phyloP scores from a whole-genome alignment of 192 early-diverging fungal genomes.

The Coemansia sp. region DNA sequence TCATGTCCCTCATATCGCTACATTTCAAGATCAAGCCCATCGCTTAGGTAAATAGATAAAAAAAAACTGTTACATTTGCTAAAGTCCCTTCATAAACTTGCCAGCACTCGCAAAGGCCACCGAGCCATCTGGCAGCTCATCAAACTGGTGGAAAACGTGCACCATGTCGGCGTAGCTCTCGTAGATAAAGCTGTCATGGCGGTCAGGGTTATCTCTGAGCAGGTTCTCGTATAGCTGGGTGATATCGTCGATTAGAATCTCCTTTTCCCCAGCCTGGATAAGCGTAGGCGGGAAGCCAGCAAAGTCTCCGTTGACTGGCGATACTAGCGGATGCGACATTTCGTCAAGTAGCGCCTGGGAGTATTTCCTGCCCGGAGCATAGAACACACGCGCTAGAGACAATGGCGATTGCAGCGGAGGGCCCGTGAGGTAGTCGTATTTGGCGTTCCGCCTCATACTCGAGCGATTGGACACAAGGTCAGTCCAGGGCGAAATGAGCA shows the following conservation, averaged over 20 bases:
- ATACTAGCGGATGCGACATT: slow-evolving; percentile 43
- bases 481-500: slow-evolving; percentile 60
- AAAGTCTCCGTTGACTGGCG: slow-evolving; percentile 46
- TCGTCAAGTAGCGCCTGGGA: slow-evolving; percentile 26
- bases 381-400: slow-evolving; percentile 27
- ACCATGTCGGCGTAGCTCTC: slow-evolving; percentile 51
- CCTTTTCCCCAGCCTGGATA: slow-evolving; percentile 46
- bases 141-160: slow-evolving; percentile 51
- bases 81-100: slow-evolving; percentile 32
- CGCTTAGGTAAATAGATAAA: slow-evolving; percentile 10
- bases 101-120: slow-evolving; percentile 26
- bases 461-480: slow-evolving; percentile 23
- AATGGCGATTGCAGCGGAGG: slow-evolving; percentile 24
- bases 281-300: slow-evolving; percentile 39
- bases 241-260: slow-evolving; percentile 41
- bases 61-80: neutral
- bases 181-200: slow-evolving; percentile 14
- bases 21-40: slow-evolving; percentile 85
- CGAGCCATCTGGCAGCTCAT: slow-evolving; percentile 17
- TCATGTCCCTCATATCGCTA: slow-evolving; percentile 92
- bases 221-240: slow-evolving; percentile 37
- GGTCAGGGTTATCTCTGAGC: slow-evolving; percentile 22
- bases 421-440: slow-evolving; percentile 29
- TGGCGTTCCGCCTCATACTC: slow-evolving; percentile 20
- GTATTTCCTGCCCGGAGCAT: slow-evolving; percentile 33